phyloP scores from a whole-genome alignment of 1,284 basidiomycete species.

The Chiua sp. region DNA sequence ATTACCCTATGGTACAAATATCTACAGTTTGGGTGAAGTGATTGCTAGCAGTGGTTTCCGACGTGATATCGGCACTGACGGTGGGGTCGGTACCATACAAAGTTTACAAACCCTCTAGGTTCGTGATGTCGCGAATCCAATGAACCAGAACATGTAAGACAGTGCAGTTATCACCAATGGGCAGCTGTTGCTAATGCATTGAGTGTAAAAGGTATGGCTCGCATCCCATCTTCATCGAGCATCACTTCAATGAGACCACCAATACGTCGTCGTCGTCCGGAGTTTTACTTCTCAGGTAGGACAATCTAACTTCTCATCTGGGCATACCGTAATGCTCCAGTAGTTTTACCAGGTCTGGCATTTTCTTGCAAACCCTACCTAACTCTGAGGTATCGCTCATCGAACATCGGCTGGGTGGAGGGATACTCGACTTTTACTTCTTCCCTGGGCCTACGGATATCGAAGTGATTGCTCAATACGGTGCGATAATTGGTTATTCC shows the following conservation, averaged over 20 bases:
- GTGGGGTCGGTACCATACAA: constrained; percentile 55
- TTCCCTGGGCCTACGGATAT: constrained; percentile 66
- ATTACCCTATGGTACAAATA: constrained; percentile 64
- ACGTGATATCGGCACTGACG: constrained; percentile 58
- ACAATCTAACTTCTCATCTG: no score
- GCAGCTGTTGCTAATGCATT: no score
- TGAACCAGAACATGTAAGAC: constrained; percentile 59
- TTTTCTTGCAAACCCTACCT: constrained; percentile 60
- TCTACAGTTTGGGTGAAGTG: constrained; percentile 80
- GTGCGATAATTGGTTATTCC: constrained; percentile 59
- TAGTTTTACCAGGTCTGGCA: constrained; percentile 61
- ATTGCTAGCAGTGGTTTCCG: constrained; percentile 69
- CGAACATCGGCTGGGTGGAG: constrained; percentile 66
- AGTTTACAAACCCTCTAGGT: constrained; percentile 78
- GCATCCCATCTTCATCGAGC: constrained; percentile 72
- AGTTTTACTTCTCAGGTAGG: constrained; percentile 65
- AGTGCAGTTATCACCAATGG: no score
- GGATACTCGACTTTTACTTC: constrained; percentile 71
- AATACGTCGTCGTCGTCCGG: constrained; percentile 62
- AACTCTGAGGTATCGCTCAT: constrained; percentile 55
- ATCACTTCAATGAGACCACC: constrained; percentile 54
- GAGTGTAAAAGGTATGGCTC: constrained; percentile 54
- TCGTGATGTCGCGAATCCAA: constrained; percentile 60
- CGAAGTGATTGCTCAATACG: constrained; percentile 69
- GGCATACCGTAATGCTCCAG: no score